Evolutionary conservation across 306 rosid genomes (phyloP).

Genomic region (Macrotyloma uniflorum): DNA sequence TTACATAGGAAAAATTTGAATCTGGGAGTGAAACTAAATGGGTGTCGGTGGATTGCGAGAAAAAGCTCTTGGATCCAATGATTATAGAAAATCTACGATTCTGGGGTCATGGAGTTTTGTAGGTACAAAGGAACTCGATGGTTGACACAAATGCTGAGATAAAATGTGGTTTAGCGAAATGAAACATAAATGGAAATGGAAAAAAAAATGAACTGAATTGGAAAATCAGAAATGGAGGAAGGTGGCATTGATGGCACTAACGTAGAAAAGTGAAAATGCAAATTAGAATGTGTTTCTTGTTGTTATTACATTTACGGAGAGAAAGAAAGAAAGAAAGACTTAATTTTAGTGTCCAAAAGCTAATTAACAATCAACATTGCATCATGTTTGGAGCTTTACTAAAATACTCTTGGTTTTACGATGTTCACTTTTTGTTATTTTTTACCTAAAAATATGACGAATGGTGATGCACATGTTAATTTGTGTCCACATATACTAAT

Average conservation of each 20-base stretch:
- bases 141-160: background rate
- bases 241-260: constrained; percentile 6
- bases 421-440: background rate
- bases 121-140: constrained; percentile 5
- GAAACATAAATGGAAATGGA: background rate
- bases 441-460: constrained; percentile 7
- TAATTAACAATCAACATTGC: background rate
- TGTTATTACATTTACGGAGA: background rate
- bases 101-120: constrained; percentile 1
- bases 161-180: constrained; percentile 8
- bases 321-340: background rate
- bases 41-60: background rate
- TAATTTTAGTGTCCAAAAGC: background rate
- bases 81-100: background rate
- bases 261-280: constrained; percentile 11
- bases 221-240: background rate
- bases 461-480: background rate
- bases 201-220: background rate
- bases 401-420: constrained; percentile 37
- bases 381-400: constrained; percentile 6
- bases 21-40: background rate
- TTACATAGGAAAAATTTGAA: constrained; percentile 26
- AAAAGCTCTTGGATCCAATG: constrained; percentile 22
- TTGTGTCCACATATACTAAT: background rate
- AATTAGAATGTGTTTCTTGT: background rate